These are phyloP conservation scores for Apiospora pterosperma DNA, from an alignment of 2,329 filamentous ascomycete genomes.

Conservation along the genomic window DNA sequence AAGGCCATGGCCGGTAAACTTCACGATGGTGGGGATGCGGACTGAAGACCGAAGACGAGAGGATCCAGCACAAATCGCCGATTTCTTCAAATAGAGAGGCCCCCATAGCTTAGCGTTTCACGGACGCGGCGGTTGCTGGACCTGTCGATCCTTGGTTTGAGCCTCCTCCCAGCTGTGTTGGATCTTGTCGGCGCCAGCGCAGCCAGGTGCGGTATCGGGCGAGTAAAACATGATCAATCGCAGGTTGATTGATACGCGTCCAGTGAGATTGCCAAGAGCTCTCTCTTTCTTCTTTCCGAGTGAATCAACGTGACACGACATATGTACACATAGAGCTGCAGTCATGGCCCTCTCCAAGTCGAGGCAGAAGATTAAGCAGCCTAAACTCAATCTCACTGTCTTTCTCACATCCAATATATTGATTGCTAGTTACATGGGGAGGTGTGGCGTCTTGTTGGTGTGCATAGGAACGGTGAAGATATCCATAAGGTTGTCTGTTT, in stretches of 20 bases:
- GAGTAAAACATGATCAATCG: background rate
- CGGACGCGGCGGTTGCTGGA: background rate
- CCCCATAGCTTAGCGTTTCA: background rate
- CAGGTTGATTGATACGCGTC: background rate
- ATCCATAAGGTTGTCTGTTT: background rate
- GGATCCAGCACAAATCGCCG: background rate
- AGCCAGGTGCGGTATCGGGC: background rate
- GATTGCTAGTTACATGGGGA: no score
- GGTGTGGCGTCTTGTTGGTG: no score
- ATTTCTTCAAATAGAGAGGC: background rate
- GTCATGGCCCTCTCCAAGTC: no score
- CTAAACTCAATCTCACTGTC: no score
- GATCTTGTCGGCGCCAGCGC: background rate
- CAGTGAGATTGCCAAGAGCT: no score
- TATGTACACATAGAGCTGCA: no score
- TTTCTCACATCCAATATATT: no score
- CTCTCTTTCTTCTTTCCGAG: no score
- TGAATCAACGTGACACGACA: no score
- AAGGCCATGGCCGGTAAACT: background rate
- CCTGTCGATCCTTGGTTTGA: background rate
- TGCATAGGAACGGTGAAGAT: background rate
- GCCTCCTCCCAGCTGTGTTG: background rate
- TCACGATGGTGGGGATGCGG: slow-evolving; percentile 1
- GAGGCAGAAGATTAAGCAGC: no score
- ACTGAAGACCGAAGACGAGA: background rate